A percentile compares a stretch with the other conserved stretches of the same genome.
These are phyloP conservation scores for Colletotrichum sp. DNA, from an alignment of 2,329 filamentous ascomycete species.

Conservation along the genomic window DNA sequence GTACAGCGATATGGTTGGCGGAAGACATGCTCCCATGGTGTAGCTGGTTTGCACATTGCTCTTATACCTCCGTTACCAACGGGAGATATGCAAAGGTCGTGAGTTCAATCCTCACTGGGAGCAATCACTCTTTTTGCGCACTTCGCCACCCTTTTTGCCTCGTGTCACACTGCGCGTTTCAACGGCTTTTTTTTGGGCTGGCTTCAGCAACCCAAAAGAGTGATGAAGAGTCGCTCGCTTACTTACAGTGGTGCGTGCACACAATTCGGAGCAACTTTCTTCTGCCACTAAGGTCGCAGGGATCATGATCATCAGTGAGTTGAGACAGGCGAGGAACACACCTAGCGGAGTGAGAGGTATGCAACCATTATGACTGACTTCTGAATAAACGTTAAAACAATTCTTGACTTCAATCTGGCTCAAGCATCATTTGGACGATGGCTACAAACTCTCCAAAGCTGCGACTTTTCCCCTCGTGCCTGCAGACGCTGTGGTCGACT, in stretches of 20 bases:
- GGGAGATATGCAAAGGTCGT: constrained; percentile 33
- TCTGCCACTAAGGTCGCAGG: constrained; percentile 18
- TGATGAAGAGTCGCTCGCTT: too few relatives aligned
- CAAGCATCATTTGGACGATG: background rate
- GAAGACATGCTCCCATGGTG: constrained; percentile 28
- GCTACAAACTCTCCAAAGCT: background rate
- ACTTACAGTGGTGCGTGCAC: background rate
- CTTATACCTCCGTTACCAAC: constrained; percentile 30
- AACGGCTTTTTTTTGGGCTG: background rate
- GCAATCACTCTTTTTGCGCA: constrained; percentile 1
- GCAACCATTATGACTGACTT: background rate
- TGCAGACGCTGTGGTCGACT: background rate
- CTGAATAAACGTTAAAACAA: background rate
- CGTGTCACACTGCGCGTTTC: background rate
- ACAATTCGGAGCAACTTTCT: background rate
- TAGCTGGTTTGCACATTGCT: constrained; percentile 38
- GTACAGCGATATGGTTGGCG: background rate
- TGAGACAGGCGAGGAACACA: too few relatives aligned
- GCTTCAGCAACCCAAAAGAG: background rate
- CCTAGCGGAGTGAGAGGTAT: background rate
- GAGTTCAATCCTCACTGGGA: constrained; percentile 35
- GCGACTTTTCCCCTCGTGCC: background rate
- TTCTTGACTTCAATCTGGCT: background rate
- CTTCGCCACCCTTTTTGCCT: background rate
- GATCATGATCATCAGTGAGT: background rate